phyloP scores from a whole-genome alignment of 768 basidiomycete species.

The Psilocybe subaeruginosa region DNA sequence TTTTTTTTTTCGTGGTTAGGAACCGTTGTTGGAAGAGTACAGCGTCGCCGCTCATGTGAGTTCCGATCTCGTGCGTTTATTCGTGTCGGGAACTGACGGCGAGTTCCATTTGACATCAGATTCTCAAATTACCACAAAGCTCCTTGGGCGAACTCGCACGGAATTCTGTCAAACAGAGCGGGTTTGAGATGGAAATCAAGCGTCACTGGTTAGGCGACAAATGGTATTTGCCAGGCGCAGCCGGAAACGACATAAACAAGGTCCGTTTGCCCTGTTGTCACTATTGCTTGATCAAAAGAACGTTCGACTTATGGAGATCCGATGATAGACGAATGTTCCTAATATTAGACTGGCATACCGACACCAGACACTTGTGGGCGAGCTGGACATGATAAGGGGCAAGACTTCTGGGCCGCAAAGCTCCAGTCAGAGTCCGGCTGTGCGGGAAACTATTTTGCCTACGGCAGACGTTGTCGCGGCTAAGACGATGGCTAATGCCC shows the following conservation, averaged over 20 bases:
- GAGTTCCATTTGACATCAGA: constrained; percentile 47
- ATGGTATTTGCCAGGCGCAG: constrained; percentile 93
- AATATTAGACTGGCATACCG: constrained; percentile 89
- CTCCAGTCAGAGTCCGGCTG: constrained; percentile 15
- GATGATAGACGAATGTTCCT: constrained; percentile 90
- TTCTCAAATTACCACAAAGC: constrained; percentile 94
- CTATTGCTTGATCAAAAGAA: neutral
- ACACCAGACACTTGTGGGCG: constrained; percentile 87
- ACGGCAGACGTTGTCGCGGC: constrained; percentile 40
- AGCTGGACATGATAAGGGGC: constrained; percentile 69
- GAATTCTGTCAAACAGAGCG: constrained; percentile 95
- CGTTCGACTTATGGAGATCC: neutral
- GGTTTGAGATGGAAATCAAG: constrained; percentile 98
- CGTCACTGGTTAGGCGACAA: constrained; percentile 92
- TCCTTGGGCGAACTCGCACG: constrained; percentile 97
- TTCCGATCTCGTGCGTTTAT: neutral
- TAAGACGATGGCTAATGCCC: constrained; percentile 32
- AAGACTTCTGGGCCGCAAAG: constrained; percentile 19
- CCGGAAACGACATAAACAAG: constrained; percentile 97
- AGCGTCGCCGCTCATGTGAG: constrained; percentile 95
- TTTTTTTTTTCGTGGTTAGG: constrained; percentile 44
- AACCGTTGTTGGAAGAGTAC: constrained; percentile 95
- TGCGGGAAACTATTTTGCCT: constrained; percentile 26
- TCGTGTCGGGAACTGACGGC: neutral
- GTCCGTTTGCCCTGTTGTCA: constrained; percentile 38